Evolutionary conservation across 768 basidiomycete genomes (phyloP).

Genomic region (Tricholoma furcatifolium): DNA sequence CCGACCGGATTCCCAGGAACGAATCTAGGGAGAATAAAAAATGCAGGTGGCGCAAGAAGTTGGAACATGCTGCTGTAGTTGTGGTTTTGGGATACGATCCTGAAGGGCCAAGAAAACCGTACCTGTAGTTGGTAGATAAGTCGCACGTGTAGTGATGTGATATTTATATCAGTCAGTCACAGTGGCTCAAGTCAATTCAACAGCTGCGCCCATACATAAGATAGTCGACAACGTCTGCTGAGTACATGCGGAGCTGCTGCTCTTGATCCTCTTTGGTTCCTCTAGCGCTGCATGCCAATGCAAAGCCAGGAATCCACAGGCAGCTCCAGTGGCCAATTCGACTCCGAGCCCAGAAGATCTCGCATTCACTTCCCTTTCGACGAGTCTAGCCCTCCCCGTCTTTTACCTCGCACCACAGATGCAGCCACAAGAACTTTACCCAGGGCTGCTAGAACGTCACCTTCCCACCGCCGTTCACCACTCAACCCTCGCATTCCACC

Average conservation of each 20-base stretch:
- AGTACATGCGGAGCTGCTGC: no score
- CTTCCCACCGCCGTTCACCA: constrained; percentile 10
- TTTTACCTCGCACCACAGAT: constrained; percentile 7
- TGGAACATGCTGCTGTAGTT: constrained; percentile 3
- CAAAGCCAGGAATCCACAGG: constrained; percentile 12
- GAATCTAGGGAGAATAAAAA: neutral
- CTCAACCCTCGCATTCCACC: constrained; percentile 12
- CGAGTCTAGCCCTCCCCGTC: constrained; percentile 9
- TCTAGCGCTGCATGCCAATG: constrained; percentile 6
- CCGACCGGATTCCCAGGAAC: neutral
- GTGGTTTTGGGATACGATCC: constrained; percentile 1
- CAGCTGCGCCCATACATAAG: no score
- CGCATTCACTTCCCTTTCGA: constrained; percentile 20
- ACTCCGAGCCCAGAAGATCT: constrained; percentile 16
- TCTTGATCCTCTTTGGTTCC: neutral
- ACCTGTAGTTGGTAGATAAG: neutral
- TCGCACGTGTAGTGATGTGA: no score
- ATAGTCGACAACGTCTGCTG: no score
- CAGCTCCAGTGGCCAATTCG: constrained; percentile 10
- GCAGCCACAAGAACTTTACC: constrained; percentile 1
- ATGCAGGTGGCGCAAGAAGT: constrained; percentile 5
- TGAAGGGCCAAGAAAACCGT: neutral
- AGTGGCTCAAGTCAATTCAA: no score
- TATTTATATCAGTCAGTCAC: no score
- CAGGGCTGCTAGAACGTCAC: constrained; percentile 2